Conservation (phyloP, 139 green algal genomes). For the Microglena sp. region DNA sequence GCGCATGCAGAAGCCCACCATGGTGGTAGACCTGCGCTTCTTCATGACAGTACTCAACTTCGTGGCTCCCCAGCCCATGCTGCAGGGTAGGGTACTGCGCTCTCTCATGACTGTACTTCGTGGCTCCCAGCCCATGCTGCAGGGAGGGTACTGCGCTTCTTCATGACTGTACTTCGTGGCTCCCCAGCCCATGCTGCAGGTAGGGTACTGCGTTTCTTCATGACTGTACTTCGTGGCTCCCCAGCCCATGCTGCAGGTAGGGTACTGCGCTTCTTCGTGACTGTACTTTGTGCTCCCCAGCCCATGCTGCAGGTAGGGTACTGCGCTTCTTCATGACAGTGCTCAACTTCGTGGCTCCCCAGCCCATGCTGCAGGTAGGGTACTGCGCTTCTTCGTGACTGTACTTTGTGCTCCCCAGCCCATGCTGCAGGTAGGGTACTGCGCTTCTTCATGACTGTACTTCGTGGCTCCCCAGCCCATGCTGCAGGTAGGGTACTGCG, state of each 20-base stretch:
- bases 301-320: constrained; percentile 20
- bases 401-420: too few relatives aligned
- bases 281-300: constrained; percentile 48
- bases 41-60: constrained; percentile 70
- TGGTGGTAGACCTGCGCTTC: constrained; percentile 80
- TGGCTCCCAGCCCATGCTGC: too few relatives aligned
- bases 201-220: too few relatives aligned
- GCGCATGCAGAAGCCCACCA: constrained; percentile 70
- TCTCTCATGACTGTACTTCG: constrained; percentile 61
- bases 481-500: too few relatives aligned
- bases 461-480: too few relatives aligned
- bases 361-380: constrained; percentile 16
- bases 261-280: constrained; percentile 79
- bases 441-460: too few relatives aligned
- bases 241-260: too few relatives aligned
- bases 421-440: too few relatives aligned
- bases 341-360: constrained; percentile 61
- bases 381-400: too few relatives aligned
- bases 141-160: too few relatives aligned
- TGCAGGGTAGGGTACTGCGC: constrained; percentile 53
- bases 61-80: constrained; percentile 41
- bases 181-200: constrained; percentile 28
- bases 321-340: constrained; percentile 69
- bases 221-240: too few relatives aligned
- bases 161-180: constrained; percentile 72